Evolutionary conservation across 495 filamentous ascomycete species (phyloP), one percentile per base, ranked within the genome.

Genomic region (Xylaria grammica): DNA sequence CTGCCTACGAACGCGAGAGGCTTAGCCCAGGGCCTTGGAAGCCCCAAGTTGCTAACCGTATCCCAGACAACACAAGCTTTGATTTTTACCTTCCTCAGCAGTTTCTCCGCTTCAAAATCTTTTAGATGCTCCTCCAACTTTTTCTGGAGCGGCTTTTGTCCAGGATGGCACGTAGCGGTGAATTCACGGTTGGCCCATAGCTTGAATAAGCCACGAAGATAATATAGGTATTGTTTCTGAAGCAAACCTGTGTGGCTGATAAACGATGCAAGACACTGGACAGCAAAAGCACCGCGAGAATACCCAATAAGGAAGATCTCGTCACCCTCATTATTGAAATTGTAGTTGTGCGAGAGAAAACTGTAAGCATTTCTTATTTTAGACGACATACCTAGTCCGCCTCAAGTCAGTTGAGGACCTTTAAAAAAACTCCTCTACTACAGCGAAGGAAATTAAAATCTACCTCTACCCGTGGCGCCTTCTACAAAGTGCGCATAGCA

Each of bases 51-150:
- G n/a, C 77, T 76, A 1, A 79, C 77, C 1, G 75, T 78, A 40
- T 79, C 77, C 73, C 73, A 79, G 3, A 79, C 77, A 44, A 63
- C 74, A 26, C 77, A 64, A 0, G 77, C 77, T 58, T 77, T 77
- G 64, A 79, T 74, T 17, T 27, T 77, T 42, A 79, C 74, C 36
- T 68, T 52, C 48, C 27, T 52, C 61, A 63, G 34, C 34, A 38
- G 15, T 38, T 29, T n/a, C 8, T 50, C 22, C 10, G 22, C 8
- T 7, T 50, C 11, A 29, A 50, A 29, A 8, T 4, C 17, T 1
- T 29, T 29, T 3, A 50, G 4, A 29, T 50, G 11, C 0, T 3
- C 0, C 11, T 9, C 46, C 13, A 50, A 17, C 0, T 0, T 29
- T 1, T 29, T 3, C 24, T 29, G 24, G 17, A 29, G 3, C 22